A percentile compares a stretch with the other conserved stretches of the same genome.
Conservation (phyloP, 306 rosid species). For the Hippophae gyantsensis region DNA sequence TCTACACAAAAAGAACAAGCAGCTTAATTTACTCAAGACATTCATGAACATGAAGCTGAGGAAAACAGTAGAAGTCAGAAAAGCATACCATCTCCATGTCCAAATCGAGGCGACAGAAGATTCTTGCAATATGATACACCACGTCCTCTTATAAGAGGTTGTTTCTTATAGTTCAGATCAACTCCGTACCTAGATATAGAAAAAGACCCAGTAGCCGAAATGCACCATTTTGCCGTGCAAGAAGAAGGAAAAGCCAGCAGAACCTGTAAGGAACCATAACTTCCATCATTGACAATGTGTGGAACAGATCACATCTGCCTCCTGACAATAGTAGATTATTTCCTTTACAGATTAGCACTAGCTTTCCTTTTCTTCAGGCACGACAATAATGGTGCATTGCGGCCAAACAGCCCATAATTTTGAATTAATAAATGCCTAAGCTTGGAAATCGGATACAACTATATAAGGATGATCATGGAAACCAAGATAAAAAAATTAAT, state of each 20-base stretch:
- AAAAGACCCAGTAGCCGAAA: conserved; percentile 45
- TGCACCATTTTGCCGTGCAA: conserved; percentile 54
- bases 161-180: conserved; percentile 72
- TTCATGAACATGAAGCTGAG: conserved; percentile 9
- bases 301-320: conserved; percentile 26
- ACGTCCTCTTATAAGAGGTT: conserved; percentile 87
- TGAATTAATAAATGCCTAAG: conserved; percentile 19
- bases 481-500: conserved; percentile 11
- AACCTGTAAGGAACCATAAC: conserved; percentile 41
- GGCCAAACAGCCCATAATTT: conserved; percentile 30
- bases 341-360: conserved; percentile 55
- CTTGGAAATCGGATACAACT: conserved; percentile 7
- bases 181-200: conserved; percentile 73
- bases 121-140: conserved; percentile 99
- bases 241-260: conserved; percentile 62
- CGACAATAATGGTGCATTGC: conserved; percentile 39
- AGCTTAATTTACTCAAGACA: conserved; percentile 16
- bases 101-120: conserved; percentile 90
- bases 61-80: conserved; percentile 12
- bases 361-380: conserved; percentile 57
- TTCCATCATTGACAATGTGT: conserved; percentile 25
- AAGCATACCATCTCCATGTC: conserved; percentile 69
- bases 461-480: background rate
- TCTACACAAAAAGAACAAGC: conserved; percentile 39
- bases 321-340: conserved; percentile 26